Conservation (phyloP, 805 yeast species). For the Nakazawaea populi region DNA sequence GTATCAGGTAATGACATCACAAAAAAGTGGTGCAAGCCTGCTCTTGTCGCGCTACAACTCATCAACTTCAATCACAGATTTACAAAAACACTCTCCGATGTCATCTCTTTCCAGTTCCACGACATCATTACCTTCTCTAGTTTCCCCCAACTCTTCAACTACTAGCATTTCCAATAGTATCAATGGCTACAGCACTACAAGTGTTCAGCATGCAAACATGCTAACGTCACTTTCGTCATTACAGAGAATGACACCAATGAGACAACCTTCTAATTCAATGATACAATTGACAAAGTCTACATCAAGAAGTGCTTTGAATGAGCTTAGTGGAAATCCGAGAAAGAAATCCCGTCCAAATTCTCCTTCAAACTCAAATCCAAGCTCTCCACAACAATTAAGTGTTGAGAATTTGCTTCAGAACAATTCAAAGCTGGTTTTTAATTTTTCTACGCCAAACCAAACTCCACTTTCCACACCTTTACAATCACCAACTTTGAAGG, state of each 20-base stretch:
- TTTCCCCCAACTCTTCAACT: slow-evolving; percentile 18
- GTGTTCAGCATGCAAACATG: slow-evolving; percentile 14
- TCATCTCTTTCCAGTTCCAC: slow-evolving; percentile 27
- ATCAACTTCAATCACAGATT: neutral
- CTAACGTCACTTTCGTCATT: slow-evolving; percentile 37
- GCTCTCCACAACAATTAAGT: slow-evolving; percentile 21
- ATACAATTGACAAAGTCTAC: slow-evolving; percentile 9
- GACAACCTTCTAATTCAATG: slow-evolving; percentile 17
- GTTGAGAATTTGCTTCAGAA: slow-evolving; percentile 5
- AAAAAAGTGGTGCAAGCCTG: slow-evolving; percentile 14
- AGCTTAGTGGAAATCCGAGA: slow-evolving; percentile 19
- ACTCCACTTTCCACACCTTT: slow-evolving; percentile 29
- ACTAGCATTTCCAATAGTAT: slow-evolving; percentile 10
- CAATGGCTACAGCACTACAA: slow-evolving; percentile 15
- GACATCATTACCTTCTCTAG: slow-evolving; percentile 22
- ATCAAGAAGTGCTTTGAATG: slow-evolving; percentile 12
- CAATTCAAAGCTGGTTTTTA: slow-evolving; percentile 20
- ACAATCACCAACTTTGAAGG: slow-evolving; percentile 30
- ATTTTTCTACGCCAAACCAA: slow-evolving; percentile 26
- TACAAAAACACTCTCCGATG: slow-evolving; percentile 8
- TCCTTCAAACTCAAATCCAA: slow-evolving; percentile 16
- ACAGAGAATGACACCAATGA: slow-evolving; percentile 59
- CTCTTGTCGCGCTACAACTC: slow-evolving; percentile 10
- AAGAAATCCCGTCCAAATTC: slow-evolving; percentile 35
- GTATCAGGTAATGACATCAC: slow-evolving; percentile 11